phyloP scores from a whole-genome alignment of 169 alveolate genomes.

The Perkinsus marinus region DNA sequence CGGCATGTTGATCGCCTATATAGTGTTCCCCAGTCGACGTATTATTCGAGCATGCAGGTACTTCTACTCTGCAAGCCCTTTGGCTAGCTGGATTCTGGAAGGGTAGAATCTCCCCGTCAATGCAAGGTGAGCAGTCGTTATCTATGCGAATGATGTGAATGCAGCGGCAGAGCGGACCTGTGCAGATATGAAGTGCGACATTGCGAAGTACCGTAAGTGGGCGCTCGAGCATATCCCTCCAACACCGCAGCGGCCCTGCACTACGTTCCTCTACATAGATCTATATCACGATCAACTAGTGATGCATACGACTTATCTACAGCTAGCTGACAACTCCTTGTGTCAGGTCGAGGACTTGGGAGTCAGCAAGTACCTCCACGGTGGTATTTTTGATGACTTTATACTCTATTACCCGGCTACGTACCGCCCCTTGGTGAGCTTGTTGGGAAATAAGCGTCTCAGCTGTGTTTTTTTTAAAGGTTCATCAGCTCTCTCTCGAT shows the following conservation, averaged over 20 bases:
- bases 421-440: not conserved
- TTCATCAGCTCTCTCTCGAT: too few relatives aligned
- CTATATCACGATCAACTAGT: not conserved
- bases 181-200: not conserved
- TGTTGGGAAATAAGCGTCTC: too few relatives aligned
- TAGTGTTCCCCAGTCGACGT: not conserved
- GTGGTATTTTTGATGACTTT: not conserved
- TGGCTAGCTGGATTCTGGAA: not conserved
- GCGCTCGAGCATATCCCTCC: not conserved
- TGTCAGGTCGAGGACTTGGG: not conserved
- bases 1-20: too few relatives aligned
- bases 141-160: too few relatives aligned
- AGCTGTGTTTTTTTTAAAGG: too few relatives aligned
- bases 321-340: not conserved
- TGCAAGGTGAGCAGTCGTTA: not conserved
- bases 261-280: not conserved
- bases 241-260: not conserved
- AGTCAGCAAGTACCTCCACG: not conserved
- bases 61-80: not conserved
- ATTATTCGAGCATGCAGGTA: not conserved
- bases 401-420: not conserved
- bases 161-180: not conserved
- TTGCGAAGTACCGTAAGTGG: not conserved
- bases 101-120: not conserved
- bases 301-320: too few relatives aligned